phyloP scores from a whole-genome alignment of 2,329 filamentous ascomycete species.

The Fusarium sp. region DNA sequence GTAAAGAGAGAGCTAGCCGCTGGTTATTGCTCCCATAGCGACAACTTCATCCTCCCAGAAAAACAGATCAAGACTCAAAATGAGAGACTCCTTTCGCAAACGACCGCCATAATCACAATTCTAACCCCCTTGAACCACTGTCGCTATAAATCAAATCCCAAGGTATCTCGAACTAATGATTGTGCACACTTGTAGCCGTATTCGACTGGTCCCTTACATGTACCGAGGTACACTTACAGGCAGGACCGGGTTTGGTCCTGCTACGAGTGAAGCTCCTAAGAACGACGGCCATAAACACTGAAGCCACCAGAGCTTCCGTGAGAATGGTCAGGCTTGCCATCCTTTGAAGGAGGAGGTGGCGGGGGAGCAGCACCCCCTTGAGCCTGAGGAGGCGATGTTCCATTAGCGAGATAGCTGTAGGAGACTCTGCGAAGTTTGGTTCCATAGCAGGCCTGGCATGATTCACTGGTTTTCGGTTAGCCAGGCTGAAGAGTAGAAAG shows the following conservation, averaged over 20 bases:
- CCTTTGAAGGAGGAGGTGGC: conserved; percentile 31
- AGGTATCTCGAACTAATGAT: conserved; percentile 34
- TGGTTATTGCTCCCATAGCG: conserved; percentile 3
- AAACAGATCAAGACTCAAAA: conserved; percentile 9
- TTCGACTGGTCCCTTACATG: conserved; percentile 33
- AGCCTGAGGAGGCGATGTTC: conserved; percentile 12
- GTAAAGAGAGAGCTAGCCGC: conserved; percentile 13
- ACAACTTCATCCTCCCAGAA: neutral
- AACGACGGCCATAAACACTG: conserved; percentile 22
- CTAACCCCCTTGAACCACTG: neutral
- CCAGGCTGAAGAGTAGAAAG: neutral
- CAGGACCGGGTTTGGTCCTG: conserved; percentile 1
- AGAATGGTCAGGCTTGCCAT: conserved; percentile 21
- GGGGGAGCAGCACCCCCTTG: conserved; percentile 25
- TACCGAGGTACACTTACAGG: conserved; percentile 38
- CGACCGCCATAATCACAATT: conserved; percentile 7
- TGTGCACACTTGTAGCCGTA: conserved; percentile 32
- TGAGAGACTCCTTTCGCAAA: conserved; percentile 17
- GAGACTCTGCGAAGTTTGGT: conserved; percentile 43
- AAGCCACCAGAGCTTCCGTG: conserved; percentile 30
- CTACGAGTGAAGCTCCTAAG: conserved; percentile 1
- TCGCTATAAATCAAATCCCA: conserved; percentile 14
- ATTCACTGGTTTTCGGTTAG: conserved; percentile 11
- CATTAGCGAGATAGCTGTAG: conserved; percentile 34
- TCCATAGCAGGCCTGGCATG: conserved; percentile 42